Base-by-base conservation (phyloP, 73 alveolate species). In the Paramecium sexaurelia region DNA sequence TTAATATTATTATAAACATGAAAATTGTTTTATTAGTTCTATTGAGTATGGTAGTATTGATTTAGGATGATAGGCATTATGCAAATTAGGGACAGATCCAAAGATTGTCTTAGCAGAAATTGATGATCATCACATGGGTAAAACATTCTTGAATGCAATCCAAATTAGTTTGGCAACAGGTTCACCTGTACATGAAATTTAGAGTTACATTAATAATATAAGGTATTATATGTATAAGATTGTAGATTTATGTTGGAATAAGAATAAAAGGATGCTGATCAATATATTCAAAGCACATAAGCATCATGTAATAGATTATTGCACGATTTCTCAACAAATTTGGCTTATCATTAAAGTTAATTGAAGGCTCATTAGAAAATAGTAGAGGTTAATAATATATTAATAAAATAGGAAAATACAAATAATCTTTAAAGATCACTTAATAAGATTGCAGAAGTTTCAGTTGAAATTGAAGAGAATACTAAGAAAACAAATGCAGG, bases 131-230 rank as follows among this genome's bases (percentile, higher is more conserved):
- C 90, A 78, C 41, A 40, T 78, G 43, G 90, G 90, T 22, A 78
- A 78, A 41, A 78, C 90, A 22, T 78, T 78, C 55, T 41, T 78
- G 90, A 78, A 78, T 78, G 90, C 90, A 22, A 78, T 78, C 43
- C 55, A 78, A 78, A 78, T 78, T 9, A 40, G 75, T 39, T 24
- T 78, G 36, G 90, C 90, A 22, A 78, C 68, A 24, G 90, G 90
- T 9, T 78, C 90, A 17, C 90, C 90, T 22, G 71, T 78, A 20
- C 90, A 39, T 78, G 90, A 78, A 24, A 78, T 78, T 39, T 40
- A 78, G 35, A 78, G 90, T 15, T 78, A 78, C 24, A 78, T 78
- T 10, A 78, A 78, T 27, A 78, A 78, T 39, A 78, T 78, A 29
- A 78, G 90, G 90, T 78, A 78, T 37, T 15, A 15, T 15, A n/a